Evolutionary conservation across 495 filamentous ascomycete genomes (phyloP), one percentile per base, ranked within the genome.

Genomic region (Podospora appendiculata): DNA sequence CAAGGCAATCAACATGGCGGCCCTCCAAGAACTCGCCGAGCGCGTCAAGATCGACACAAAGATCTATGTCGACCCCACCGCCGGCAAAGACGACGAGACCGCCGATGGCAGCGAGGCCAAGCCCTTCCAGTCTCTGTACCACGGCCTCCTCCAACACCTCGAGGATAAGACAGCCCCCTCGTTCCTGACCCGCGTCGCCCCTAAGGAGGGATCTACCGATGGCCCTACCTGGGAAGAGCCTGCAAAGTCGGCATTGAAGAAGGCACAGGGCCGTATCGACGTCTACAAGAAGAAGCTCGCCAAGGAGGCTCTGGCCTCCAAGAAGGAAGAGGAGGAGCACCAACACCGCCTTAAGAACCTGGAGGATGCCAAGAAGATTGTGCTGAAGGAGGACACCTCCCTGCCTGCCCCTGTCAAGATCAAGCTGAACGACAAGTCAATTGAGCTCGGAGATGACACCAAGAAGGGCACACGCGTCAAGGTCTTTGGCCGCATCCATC

Each of bases 311-410:
- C 79, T 83, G 56, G 61, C 83, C 51, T 81, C 84, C 44, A 81
- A 84, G 44, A 78, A 83, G 45, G 81, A 90, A 64, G 80, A 84
- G 65, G 78, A 88, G 65, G 84, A 88, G 67, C 80, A 85, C 47
- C 80, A 85, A 53, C 83, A 85, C 61, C 67, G 71, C n/a, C 51
- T 70, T 42, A 65, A 73, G 66, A 79, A 81, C 44, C 75, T 95
- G 34, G 88, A 95, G 61, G 84, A 91, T 48, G 86, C 89, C n/a
- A 90, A 94, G 76, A 89, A 90, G 75, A 75, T 97, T 51, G 71
- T 87, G 19, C 79, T 98, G 56, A 80, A 77, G 57, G 87, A 96
- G 68, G 89, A 98, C 60, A 51, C 73, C 12, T 84, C 82, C n/a
- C 75, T 96, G 36, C 90, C 91, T 33, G 78, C 82, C 65, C 84